phyloP scores from a whole-genome alignment of 2,329 filamentous ascomycete species.

The Knoxdaviesia capensis region DNA sequence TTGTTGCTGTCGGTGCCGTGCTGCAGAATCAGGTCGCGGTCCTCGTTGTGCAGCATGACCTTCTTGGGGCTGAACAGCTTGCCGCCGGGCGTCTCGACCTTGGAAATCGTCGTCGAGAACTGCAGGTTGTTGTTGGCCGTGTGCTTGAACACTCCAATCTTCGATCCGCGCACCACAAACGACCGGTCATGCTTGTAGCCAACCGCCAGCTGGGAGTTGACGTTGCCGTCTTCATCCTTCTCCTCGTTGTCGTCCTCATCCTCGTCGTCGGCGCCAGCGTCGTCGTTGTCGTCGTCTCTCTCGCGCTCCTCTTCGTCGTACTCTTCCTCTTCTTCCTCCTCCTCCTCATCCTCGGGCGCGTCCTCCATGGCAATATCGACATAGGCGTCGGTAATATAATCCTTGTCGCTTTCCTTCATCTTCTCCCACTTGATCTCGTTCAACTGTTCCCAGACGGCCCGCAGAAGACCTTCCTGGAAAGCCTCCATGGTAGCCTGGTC shows the following conservation, averaged over 20 bases:
- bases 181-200: slow-evolving; percentile 95
- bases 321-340: slow-evolving; percentile 29
- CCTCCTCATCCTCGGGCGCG: slow-evolving; percentile 21
- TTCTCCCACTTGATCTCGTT: slow-evolving; percentile 91
- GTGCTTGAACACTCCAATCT: slow-evolving; percentile 98
- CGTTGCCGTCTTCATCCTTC: slow-evolving; percentile 53
- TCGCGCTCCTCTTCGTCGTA: slow-evolving; percentile 23
- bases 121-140: slow-evolving; percentile 81
- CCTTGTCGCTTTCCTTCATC: slow-evolving; percentile 75
- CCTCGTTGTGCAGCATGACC: slow-evolving; percentile 86
- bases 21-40: slow-evolving; percentile 76
- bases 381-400: slow-evolving; percentile 91
- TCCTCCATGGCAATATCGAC: slow-evolving; percentile 90
- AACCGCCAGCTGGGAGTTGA: slow-evolving; percentile 86
- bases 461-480: slow-evolving; percentile 89
- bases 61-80: slow-evolving; percentile 86
- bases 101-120: slow-evolving; percentile 93
- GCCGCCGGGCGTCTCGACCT: slow-evolving; percentile 74
- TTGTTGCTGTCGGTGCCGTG: slow-evolving; percentile 70
- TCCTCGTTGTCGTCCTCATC: slow-evolving; percentile 55
- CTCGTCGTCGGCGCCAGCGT: slow-evolving; percentile 54
- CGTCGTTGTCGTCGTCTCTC: slow-evolving; percentile 34
- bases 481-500: slow-evolving; percentile 61
- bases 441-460: slow-evolving; percentile 87
- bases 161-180: slow-evolving; percentile 89